Evolutionary conservation across 331 rosid species (phyloP).

Genomic region (Acacia pycnantha): DNA sequence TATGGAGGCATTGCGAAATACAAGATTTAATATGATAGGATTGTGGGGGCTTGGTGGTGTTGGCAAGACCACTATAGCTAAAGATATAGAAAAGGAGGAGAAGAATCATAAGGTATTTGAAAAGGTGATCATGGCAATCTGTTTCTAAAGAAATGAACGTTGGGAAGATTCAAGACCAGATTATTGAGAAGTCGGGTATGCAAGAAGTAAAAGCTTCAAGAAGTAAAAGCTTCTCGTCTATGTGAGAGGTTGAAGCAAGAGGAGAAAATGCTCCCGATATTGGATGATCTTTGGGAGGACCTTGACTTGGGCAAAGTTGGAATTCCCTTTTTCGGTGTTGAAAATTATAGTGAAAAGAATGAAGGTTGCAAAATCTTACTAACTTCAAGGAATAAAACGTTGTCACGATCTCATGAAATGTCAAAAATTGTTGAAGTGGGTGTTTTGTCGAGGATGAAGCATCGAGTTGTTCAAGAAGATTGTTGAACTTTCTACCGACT

Average conservation of each 20-base stretch:
- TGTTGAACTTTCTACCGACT: too few species aligned
- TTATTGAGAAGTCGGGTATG: slow-evolving; percentile 25
- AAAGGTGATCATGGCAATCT: too few species aligned
- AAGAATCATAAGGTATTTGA: too few species aligned
- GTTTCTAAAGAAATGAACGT: too few species aligned
- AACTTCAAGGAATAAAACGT: too few species aligned
- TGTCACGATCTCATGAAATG: too few species aligned
- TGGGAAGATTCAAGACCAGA: slow-evolving; percentile 23
- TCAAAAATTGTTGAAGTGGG: too few species aligned
- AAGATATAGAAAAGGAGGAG: too few species aligned
- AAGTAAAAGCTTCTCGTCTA: slow-evolving; percentile 8
- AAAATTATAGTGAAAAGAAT: too few species aligned
- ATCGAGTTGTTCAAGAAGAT: too few species aligned
- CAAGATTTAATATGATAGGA: slow-evolving; percentile 4
- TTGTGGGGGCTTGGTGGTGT: slow-evolving; percentile 28
- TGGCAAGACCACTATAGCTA: slow-evolving; percentile 12
- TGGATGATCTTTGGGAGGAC: slow-evolving; percentile 20
- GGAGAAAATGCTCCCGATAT: slow-evolving; percentile 1
- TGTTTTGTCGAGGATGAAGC: too few species aligned
- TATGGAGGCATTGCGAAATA: neutral
- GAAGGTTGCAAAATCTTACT: too few species aligned
- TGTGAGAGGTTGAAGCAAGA: neutral
- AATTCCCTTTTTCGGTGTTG: neutral
- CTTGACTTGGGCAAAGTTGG: neutral
- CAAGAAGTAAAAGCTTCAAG: neutral